Conservation (phyloP, 768 basidiomycete species). For the Pulveroboletus sp. region DNA sequence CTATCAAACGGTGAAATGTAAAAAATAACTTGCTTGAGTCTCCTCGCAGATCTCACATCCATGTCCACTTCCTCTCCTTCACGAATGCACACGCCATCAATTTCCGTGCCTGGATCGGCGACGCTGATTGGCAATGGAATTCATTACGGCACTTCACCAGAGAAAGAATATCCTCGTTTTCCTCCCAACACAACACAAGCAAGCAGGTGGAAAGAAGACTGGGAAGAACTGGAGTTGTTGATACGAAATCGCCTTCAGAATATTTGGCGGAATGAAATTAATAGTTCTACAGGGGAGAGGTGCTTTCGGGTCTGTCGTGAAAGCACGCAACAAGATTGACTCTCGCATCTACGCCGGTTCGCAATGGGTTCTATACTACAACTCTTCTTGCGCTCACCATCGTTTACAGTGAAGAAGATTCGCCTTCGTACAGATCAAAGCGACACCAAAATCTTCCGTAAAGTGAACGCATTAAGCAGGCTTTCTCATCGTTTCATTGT, state of each 20-base stretch:
- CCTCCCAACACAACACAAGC: slow-evolving; percentile 42
- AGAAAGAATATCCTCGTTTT: slow-evolving; percentile 58
- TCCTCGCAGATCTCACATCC: slow-evolving; percentile 58
- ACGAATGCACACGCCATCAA: slow-evolving; percentile 15
- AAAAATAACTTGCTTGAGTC: slow-evolving; percentile 52
- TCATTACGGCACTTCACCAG: slow-evolving; percentile 53
- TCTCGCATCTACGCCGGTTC: slow-evolving; percentile 77
- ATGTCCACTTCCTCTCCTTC: slow-evolving; percentile 29
- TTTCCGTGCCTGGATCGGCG: slow-evolving; percentile 31
- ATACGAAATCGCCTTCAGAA: slow-evolving; percentile 33
- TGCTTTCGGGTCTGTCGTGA: slow-evolving; percentile 92
- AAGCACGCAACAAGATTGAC: slow-evolving; percentile 88
- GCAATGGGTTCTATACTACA: slow-evolving; percentile 13
- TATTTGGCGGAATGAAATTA: neutral
- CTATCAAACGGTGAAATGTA: too few relatives aligned
- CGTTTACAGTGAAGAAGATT: slow-evolving; percentile 77
- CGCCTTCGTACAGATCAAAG: slow-evolving; percentile 73
- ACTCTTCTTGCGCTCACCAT: neutral
- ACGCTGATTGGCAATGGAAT: slow-evolving; percentile 47
- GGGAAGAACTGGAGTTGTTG: slow-evolving; percentile 87
- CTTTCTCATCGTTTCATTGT: slow-evolving; percentile 90
- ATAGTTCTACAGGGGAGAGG: slow-evolving; percentile 68
- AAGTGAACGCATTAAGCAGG: slow-evolving; percentile 85
- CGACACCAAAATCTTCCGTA: slow-evolving; percentile 85
- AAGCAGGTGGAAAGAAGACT: slow-evolving; percentile 91